Evolutionary conservation across 2,329 filamentous ascomycete species (phyloP).

Genomic region (Colletotrichum horii): DNA sequence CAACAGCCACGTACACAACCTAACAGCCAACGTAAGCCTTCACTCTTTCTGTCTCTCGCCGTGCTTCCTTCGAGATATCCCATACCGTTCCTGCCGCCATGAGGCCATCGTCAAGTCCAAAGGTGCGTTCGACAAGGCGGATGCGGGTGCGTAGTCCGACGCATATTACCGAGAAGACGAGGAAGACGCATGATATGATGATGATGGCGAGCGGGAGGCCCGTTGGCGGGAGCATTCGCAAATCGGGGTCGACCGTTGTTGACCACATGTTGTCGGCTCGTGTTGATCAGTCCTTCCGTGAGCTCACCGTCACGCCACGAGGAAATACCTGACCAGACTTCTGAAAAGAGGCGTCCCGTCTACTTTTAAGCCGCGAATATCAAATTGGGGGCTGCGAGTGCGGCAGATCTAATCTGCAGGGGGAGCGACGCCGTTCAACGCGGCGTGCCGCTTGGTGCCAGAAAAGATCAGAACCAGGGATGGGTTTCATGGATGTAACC

Average conservation of each 20-base stretch:
- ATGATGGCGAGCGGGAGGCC: conserved; percentile 16
- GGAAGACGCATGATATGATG: conserved; percentile 11
- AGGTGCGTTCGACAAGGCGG: conserved; percentile 7
- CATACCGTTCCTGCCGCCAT: conserved; percentile 22
- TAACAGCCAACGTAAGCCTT: neutral
- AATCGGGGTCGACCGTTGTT: conserved; percentile 8
- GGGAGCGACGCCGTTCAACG: neutral
- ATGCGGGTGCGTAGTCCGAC: conserved; percentile 8
- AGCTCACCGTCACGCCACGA: neutral
- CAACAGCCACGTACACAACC: conserved; percentile 21
- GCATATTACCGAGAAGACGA: conserved; percentile 12
- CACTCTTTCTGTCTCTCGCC: neutral
- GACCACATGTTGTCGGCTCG: conserved; percentile 11
- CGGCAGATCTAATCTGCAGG: conserved; percentile 7
- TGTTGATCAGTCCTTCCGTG: neutral
- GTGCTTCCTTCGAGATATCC: neutral
- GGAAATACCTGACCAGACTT: neutral
- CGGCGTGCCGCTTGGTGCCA: neutral
- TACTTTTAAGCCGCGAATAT: neutral
- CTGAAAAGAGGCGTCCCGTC: neutral
- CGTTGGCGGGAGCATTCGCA: conserved; percentile 8
- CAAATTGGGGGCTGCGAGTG: neutral
- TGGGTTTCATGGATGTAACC: conserved; percentile 12
- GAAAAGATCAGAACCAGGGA: conserved; percentile 3
- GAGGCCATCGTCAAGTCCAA: conserved; percentile 23